A percentile compares a stretch with the other conserved stretches of the same genome.
Conservation (phyloP, 257 asterid genomes). For the Orobanche coerulescens region DNA sequence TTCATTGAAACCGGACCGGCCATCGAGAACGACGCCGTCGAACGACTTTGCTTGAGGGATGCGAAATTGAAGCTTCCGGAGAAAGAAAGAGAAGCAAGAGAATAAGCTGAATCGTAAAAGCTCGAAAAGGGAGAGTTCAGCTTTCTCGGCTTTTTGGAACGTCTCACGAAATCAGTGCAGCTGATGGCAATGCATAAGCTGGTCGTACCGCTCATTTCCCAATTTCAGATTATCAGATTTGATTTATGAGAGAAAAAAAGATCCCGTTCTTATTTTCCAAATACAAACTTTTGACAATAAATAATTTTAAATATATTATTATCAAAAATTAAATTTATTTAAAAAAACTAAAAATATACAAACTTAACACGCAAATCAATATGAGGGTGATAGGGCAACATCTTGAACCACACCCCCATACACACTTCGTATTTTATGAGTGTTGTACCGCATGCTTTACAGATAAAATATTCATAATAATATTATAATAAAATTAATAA, state of each 20-base stretch:
- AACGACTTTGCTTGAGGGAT: conserved; percentile 9
- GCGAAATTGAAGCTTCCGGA: conserved; percentile 20
- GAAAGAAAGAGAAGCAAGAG: conserved; percentile 21
- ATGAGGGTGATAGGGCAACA: no score
- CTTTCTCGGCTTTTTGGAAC: conserved; percentile 3
- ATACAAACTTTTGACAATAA: no score
- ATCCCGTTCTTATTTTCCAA: neutral
- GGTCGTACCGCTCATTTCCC: conserved; percentile 29
- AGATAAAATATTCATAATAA: no score
- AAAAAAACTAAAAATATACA: no score
- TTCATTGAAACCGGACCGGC: conserved; percentile 19
- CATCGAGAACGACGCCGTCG: conserved; percentile 25
- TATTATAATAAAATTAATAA: no score
- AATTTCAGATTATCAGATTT: conserved; percentile 3
- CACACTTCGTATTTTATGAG: no score
- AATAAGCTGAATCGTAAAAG: conserved; percentile 10
- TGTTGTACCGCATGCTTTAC: no score
- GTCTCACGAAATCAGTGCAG: conserved; percentile 8
- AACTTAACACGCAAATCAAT: no score
- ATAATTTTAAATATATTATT: no score
- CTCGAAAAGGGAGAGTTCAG: conserved; percentile 19
- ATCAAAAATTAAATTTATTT: no score
- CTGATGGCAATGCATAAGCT: conserved; percentile 16
- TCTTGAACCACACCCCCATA: no score
- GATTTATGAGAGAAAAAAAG: conserved; percentile 3